phyloP scores from a whole-genome alignment of 208 protist species.

The Vickermania spadyakhi region DNA sequence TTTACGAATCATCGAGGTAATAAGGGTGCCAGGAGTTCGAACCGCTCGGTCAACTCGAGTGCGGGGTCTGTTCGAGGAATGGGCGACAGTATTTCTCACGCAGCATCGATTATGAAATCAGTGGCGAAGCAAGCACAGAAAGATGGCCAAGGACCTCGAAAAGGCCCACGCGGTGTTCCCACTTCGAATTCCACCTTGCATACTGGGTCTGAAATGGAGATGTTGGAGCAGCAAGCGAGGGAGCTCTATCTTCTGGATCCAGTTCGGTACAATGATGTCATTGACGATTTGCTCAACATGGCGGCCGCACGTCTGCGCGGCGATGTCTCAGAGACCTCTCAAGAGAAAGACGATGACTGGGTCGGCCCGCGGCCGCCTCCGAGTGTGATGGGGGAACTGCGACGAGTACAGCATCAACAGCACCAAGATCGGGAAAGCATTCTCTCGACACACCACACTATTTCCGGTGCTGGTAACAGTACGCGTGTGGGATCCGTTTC shows the following conservation, averaged over 20 bases:
- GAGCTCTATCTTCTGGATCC: conserved; percentile 74
- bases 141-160: background rate
- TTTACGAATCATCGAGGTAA: background rate
- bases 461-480: background rate
- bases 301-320: conserved; percentile 15
- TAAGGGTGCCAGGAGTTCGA: background rate
- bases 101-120: background rate
- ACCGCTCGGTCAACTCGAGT: background rate
- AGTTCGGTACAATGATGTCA: conserved; percentile 67
- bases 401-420: too few relatives aligned
- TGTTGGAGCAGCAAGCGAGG: conserved; percentile 51
- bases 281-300: conserved; percentile 53
- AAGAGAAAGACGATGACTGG: background rate
- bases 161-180: background rate
- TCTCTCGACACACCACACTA: too few relatives aligned
- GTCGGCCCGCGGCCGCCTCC: too few relatives aligned
- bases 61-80: background rate
- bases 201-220: conserved; percentile 28
- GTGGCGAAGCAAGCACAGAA: background rate
- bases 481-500: background rate
- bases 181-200: background rate
- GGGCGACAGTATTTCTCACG: background rate
- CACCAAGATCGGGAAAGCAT: background rate
- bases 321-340: conserved; percentile 3
- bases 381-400: too few relatives aligned